These are phyloP conservation scores for Cichorium intybus DNA, from an alignment of 140 eudicot genomes.

Conservation along the genomic window DNA sequence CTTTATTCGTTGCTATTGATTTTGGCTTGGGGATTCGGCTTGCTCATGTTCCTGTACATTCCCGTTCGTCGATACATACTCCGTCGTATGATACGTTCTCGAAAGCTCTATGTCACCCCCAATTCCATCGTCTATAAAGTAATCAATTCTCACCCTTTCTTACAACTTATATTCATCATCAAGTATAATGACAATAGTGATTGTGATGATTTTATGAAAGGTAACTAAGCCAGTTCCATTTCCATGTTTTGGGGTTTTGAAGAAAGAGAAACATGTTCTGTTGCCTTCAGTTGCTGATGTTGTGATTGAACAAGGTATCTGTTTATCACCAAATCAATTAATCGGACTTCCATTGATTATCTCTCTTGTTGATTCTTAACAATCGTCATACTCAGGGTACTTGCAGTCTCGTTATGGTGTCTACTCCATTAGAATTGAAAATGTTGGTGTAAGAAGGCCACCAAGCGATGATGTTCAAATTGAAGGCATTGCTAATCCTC, in stretches of 20 bases:
- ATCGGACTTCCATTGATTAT: neutral
- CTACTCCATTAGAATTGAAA: constrained; percentile 72
- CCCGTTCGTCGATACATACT: constrained; percentile 58
- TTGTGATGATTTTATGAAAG: constrained; percentile 15
- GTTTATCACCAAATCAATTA: too few relatives aligned
- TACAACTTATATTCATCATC: neutral
- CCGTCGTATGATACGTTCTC: constrained; percentile 52
- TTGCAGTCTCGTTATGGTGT: constrained; percentile 74
- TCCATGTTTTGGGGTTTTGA: constrained; percentile 72
- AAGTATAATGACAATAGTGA: neutral
- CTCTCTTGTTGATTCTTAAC: neutral
- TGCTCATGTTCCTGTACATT: constrained; percentile 57
- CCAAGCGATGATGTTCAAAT: constrained; percentile 71
- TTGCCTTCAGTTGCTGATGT: constrained; percentile 70
- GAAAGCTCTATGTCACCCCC: constrained; percentile 65
- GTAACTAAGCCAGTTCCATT: constrained; percentile 62
- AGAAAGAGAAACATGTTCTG: constrained; percentile 65
- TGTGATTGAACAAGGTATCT: constrained; percentile 78
- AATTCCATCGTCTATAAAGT: constrained; percentile 68
- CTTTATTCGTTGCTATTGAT: constrained; percentile 48
- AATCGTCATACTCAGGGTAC: constrained; percentile 47
- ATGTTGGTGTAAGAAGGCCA: constrained; percentile 73
- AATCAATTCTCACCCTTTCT: neutral
- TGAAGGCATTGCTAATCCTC: constrained; percentile 70
- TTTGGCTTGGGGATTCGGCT: constrained; percentile 82